These are phyloP conservation scores for Adansonia rubrostipa DNA, from an alignment of 441 rosid species.

Conservation along the genomic window DNA sequence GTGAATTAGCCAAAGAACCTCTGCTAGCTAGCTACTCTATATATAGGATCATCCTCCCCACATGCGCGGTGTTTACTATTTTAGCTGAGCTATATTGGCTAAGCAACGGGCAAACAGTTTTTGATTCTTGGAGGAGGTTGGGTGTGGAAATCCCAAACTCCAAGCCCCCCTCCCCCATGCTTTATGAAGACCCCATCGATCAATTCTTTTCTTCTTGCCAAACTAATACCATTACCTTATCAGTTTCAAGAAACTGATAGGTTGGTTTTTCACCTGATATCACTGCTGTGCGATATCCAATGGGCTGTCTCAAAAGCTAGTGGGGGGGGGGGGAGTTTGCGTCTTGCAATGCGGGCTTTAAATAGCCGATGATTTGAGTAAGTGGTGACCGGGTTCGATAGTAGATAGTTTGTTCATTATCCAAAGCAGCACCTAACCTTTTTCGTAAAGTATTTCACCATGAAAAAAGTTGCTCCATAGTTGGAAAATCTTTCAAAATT, in stretches of 20 bases:
- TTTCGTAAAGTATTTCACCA: constrained; percentile 23
- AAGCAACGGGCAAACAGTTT: constrained; percentile 50
- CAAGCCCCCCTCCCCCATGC: constrained; percentile 28
- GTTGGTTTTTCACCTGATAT: background rate
- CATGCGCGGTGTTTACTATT: background rate
- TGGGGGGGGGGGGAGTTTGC: constrained; percentile 41
- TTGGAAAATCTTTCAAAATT: constrained; percentile 34
- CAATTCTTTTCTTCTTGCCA: constrained; percentile 28
- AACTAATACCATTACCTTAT: constrained; percentile 37
- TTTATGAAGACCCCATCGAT: constrained; percentile 46
- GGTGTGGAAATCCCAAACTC: constrained; percentile 29
- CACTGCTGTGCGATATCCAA: background rate
- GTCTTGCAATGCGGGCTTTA: constrained; percentile 37
- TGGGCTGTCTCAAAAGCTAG: constrained; percentile 38
- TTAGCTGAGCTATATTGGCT: constrained; percentile 24
- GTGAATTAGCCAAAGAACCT: constrained; percentile 38
- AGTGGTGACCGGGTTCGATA: constrained; percentile 1
- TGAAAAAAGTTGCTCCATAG: constrained; percentile 31
- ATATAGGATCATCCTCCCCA: background rate
- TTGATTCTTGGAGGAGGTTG: constrained; percentile 37
- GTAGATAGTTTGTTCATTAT: constrained; percentile 26
- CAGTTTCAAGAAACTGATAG: constrained; percentile 41
- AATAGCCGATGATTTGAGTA: constrained; percentile 41
- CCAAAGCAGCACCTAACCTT: constrained; percentile 26
- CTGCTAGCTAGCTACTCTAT: constrained; percentile 8